Evolutionary conservation across 1,284 basidiomycete genomes (phyloP), one percentile per base, ranked within the genome.

Genomic region (Phylloboletellus chloephorus): DNA sequence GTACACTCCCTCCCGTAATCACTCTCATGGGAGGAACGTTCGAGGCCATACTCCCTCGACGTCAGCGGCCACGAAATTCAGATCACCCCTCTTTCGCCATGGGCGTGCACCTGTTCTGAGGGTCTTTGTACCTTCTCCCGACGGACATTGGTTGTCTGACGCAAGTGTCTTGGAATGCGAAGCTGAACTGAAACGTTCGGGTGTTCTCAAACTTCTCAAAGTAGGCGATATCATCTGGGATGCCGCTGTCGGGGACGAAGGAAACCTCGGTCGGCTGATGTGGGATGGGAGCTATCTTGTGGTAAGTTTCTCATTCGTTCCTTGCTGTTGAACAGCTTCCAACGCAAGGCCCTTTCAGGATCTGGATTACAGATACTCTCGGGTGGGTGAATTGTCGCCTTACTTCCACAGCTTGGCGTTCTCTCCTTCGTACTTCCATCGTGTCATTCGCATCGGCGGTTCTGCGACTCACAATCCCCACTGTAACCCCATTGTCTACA

Each of bases 221-320:
- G 67, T 78, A 16, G 87, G 87, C 0, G 87, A 90, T 57, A 76
- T 89, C 1, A 75, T 89, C 9, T 89, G 86, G 85, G 87, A 89
- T 55, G 68, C 79, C 10, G 87, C 85, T 2, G 80, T 86, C 1
- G 82, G 82, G 3, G 86, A 89, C 53, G 86, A 89, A 57, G 83
- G 80, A 1, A 90, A 90, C 58, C 69, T 79, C 2, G 87, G 87
- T 11, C 64, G 82, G 48, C 58, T 90, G 61, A 68, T 88, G 7
- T 90, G 86, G 84, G 87, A 89, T 56, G 87, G 86, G 19, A 78
- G 75, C 48, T 89, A 88, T 63, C 70, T 90, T 7, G 76, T 89
- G 51, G 86, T 89, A 55, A 10, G 42, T 31, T 13, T 40, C 31
- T 41, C 31, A 28, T 44, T 44, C 39, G 36, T 20, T 35, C n/a